Evolutionary conservation across 2,329 filamentous ascomycete genomes (phyloP).

Genomic region (Bipolaris cookei): DNA sequence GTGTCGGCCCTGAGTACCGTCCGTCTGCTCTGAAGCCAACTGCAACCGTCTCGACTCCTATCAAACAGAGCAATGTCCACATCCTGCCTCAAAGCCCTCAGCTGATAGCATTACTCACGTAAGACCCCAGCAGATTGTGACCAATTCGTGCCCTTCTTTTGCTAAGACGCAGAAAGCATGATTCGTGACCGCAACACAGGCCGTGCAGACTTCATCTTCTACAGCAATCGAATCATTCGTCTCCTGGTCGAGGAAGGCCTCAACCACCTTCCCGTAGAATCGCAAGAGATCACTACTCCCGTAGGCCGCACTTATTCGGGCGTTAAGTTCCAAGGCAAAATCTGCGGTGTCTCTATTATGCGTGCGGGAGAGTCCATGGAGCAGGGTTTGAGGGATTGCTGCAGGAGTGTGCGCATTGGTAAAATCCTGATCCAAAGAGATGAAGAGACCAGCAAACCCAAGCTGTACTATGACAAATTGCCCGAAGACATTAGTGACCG

Average conservation of each 20-base stretch:
- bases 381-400: slow-evolving; percentile 93
- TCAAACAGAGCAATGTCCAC: slow-evolving; percentile 85
- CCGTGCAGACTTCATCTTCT: slow-evolving; percentile 98
- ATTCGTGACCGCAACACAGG: slow-evolving; percentile 90
- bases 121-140: slow-evolving; percentile 55
- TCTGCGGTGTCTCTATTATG: slow-evolving; percentile 99
- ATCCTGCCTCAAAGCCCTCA: slow-evolving; percentile 92
- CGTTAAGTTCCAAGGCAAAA: slow-evolving; percentile 95
- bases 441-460: slow-evolving; percentile 90
- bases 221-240: slow-evolving; percentile 97
- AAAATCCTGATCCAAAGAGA: slow-evolving; percentile 98
- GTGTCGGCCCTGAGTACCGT: slow-evolving; percentile 80
- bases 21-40: slow-evolving; percentile 78
- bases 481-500: slow-evolving; percentile 89
- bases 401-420: slow-evolving; percentile 94
- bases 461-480: slow-evolving; percentile 97
- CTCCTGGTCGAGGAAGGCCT: slow-evolving; percentile 95
- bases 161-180: slow-evolving; percentile 66
- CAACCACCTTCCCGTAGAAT: slow-evolving; percentile 91
- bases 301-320: slow-evolving; percentile 87
- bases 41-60: slow-evolving; percentile 84
- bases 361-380: slow-evolving; percentile 98
- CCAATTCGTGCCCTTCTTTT: not conserved
- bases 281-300: slow-evolving; percentile 87
- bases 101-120: slow-evolving; percentile 96